These are phyloP conservation scores for Gonium pectorale DNA, from an alignment of 139 green algal genomes.

Conservation along the genomic window DNA sequence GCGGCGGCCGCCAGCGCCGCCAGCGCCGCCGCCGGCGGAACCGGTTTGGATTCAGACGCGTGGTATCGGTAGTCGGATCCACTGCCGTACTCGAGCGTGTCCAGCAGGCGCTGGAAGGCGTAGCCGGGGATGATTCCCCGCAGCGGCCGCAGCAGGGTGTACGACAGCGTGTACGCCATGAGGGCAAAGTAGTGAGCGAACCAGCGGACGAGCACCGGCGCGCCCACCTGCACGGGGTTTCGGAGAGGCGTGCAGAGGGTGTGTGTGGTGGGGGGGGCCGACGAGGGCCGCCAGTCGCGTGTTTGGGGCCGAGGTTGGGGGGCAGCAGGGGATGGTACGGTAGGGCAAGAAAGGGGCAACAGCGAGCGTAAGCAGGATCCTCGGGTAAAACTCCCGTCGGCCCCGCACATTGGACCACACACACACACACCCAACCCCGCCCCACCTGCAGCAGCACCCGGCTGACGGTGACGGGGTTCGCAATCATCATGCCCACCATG, in stretches of 20 bases:
- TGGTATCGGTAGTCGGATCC: conserved; percentile 51
- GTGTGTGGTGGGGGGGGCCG: not conserved
- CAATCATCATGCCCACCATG: conserved; percentile 70
- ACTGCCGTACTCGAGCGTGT: conserved; percentile 56
- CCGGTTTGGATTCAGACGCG: not conserved
- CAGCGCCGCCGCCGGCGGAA: not conserved
- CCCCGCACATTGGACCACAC: no score
- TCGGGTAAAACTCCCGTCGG: no score
- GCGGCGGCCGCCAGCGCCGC: not conserved
- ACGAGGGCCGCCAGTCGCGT: not conserved
- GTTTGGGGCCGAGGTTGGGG: no score
- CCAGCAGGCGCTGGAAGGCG: conserved; percentile 46
- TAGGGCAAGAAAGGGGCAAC: no score
- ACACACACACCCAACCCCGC: not conserved
- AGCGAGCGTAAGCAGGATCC: no score
- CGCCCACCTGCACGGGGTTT: conserved; percentile 53
- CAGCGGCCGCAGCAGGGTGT: conserved; percentile 49
- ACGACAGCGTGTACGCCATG: conserved; percentile 49
- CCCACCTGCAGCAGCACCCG: conserved; percentile 57
- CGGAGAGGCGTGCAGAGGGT: not conserved
- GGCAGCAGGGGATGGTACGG: no score
- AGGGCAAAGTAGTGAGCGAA: conserved; percentile 68
- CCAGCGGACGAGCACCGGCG: conserved; percentile 50
- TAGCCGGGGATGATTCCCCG: conserved; percentile 26
- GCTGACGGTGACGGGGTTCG: conserved; percentile 53